These are phyloP conservation scores for Elsinoe ampelina DNA, from an alignment of 2,329 filamentous ascomycete genomes.

Conservation along the genomic window DNA sequence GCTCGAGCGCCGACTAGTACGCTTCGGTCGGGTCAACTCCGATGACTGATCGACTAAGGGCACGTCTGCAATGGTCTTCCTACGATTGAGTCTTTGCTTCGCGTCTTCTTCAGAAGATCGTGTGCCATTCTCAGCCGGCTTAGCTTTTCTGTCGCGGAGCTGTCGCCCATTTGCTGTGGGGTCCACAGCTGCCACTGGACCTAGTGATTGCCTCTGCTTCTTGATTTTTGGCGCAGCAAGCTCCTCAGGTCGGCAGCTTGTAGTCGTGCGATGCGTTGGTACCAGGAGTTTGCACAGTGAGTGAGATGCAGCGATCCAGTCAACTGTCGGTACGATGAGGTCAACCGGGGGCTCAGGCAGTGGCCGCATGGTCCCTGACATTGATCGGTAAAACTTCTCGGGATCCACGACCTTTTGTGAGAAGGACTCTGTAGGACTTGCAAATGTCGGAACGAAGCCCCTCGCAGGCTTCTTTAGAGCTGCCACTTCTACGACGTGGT, in stretches of 20 bases:
- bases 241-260: conserved; percentile 69
- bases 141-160: conserved; percentile 59
- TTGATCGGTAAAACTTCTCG: conserved; percentile 53
- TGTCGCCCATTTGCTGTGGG: conserved; percentile 53
- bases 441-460: conserved; percentile 61
- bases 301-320: conserved; percentile 75
- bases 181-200: conserved; percentile 34
- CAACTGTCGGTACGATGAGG: conserved; percentile 57
- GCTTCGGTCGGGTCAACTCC: conserved; percentile 7
- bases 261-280: conserved; percentile 62
- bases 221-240: conserved; percentile 51
- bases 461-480: conserved; percentile 47
- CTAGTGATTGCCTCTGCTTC: conserved; percentile 51
- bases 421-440: conserved; percentile 79
- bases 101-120: conserved; percentile 8
- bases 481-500: conserved; percentile 44
- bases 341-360: conserved; percentile 34
- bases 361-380: conserved; percentile 45
- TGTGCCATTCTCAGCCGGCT: conserved; percentile 36
- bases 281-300: conserved; percentile 77
- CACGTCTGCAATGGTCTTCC: conserved; percentile 16
- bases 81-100: conserved; percentile 6
- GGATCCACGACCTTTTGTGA: conserved; percentile 67
- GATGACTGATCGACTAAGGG: background rate
- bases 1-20: conserved; percentile 26